Evolutionary conservation across 2,329 filamentous ascomycete genomes (phyloP).

Genomic region (Aspergillus novoparasiticus): DNA sequence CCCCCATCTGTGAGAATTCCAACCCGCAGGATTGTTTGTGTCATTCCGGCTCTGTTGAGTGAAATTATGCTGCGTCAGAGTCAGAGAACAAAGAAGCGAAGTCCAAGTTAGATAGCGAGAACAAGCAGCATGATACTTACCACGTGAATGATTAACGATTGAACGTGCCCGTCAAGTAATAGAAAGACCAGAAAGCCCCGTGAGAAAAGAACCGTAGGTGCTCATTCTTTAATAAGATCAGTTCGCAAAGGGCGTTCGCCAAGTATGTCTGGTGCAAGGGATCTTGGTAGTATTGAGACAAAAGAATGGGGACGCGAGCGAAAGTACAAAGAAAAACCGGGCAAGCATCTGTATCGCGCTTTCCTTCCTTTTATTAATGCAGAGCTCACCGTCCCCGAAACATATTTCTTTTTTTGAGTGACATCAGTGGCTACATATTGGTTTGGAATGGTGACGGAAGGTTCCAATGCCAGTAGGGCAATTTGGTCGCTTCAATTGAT

Average conservation of each 20-base stretch:
- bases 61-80: not conserved
- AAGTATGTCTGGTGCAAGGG: conserved; percentile 9
- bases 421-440: conserved; percentile 6
- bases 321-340: not conserved
- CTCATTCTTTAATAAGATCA: conserved; percentile 3
- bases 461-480: not conserved
- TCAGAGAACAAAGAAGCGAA: not conserved
- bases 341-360: not conserved
- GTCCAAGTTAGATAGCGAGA: not conserved
- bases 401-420: not conserved
- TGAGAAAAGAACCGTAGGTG: not conserved
- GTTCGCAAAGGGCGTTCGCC: not conserved
- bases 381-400: not conserved
- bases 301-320: not conserved
- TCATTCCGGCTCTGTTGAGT: conserved; percentile 16
- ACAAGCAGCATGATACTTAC: not conserved
- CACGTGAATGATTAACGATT: not conserved
- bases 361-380: not conserved
- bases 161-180: not conserved
- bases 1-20: conserved; percentile 40
- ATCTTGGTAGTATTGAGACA: not conserved
- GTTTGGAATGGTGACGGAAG: not conserved
- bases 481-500: not conserved
- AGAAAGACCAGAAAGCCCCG: not conserved
- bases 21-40: conserved; percentile 30